phyloP scores from a whole-genome alignment of 768 basidiomycete species.

The Glaciozyma martinii region DNA sequence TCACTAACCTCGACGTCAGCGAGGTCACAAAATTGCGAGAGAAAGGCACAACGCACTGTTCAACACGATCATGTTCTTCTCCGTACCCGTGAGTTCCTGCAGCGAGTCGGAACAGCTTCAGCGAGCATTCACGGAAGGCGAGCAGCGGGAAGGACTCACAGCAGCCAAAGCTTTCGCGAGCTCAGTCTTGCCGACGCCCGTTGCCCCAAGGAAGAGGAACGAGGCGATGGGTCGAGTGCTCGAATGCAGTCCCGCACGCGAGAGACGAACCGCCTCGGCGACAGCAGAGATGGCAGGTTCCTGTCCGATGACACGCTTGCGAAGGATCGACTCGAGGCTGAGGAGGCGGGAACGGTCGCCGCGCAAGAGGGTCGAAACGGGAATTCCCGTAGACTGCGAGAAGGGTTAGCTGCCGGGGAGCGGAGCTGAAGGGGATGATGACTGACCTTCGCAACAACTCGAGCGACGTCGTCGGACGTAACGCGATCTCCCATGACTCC shows the following conservation, averaged over 20 bases:
- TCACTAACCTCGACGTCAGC: conserved; percentile 35
- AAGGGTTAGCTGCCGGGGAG: conserved; percentile 51
- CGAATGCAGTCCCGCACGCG: conserved; percentile 79
- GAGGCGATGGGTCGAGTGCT: conserved; percentile 83
- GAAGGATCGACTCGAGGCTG: conserved; percentile 78
- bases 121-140: conserved; percentile 77
- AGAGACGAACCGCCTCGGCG: conserved; percentile 83
- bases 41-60: conserved; percentile 66
- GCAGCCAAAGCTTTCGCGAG: conserved; percentile 76
- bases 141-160: conserved; percentile 53
- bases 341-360: conserved; percentile 61
- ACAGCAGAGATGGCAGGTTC: conserved; percentile 77
- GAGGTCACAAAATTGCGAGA: too few species aligned
- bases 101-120: conserved; percentile 77
- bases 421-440: conserved; percentile 19
- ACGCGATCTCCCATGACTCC: conserved; percentile 50
- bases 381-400: conserved; percentile 84
- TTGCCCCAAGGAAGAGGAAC: conserved; percentile 57
- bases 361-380: conserved; percentile 48
- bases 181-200: conserved; percentile 70
- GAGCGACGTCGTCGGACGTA: conserved; percentile 65
- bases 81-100: conserved; percentile 73
- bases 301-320: conserved; percentile 75
- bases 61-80: conserved; percentile 54
- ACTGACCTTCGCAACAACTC: conserved; percentile 60